Base-by-base conservation (phyloP, 176 grass and related monocot species). In the Triticum monococcum region DNA sequence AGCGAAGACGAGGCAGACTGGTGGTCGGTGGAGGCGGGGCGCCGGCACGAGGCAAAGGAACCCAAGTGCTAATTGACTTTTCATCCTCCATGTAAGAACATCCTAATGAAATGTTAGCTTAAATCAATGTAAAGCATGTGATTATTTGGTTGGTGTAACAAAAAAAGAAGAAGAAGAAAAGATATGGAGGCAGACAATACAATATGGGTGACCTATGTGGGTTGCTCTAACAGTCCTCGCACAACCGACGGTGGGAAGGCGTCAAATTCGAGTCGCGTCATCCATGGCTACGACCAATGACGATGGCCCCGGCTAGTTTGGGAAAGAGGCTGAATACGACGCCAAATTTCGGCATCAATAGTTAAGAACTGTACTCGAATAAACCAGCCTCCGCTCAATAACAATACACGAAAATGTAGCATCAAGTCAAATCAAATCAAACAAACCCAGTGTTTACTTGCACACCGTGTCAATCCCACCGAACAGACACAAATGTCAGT, bases 391-490 rank as follows among this genome's bases (percentile, higher is more conserved):
- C 38, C 1, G 65, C 32, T 35, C 7, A 69, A 18, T 63, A 22
- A 69, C 14, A 10, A 72, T 24, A 72, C 36, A 40, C 14, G 48
- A 52, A 52, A 52, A 52, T 52, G 48, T 52, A 52, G 48, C 48
- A 52, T 17, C 48, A 52, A 52, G 11, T 41, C 37, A 72, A 23
- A 11, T 72, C 5, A 73, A 73, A 73, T 26, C 38, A 73, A 26
- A 41, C 57, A 74, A 68, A 18, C 12, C 23, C 30, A 25, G 30
- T 56, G 79, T 40, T 84, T 84, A 54, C 64, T 50, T 84, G 35
- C 69, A 12, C 66, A 67, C 62, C 12, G 16, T 20, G 36, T 4
- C 26, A 56, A 57, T 24, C 12, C 25, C 54, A 81, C 35, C 28
- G 2, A 80, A 32, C 83, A 75, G 7, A n/a, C 70, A 75, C 26